Conservation (phyloP, 2,329 filamentous ascomycete genomes). For the Fusarium fujikuroi region DNA sequence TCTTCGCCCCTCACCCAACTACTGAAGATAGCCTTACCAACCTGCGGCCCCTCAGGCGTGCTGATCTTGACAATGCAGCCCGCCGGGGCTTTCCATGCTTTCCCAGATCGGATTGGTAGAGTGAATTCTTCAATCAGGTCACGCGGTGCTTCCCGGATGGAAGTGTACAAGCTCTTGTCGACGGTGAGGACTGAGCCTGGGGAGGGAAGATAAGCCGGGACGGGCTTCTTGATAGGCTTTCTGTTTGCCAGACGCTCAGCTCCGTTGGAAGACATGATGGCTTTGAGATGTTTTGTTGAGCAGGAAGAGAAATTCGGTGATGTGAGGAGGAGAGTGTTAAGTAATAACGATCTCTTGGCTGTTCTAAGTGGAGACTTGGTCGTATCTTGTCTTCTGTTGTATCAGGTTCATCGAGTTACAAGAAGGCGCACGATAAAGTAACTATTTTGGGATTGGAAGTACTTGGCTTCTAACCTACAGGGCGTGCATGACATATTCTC, state of each 20-base stretch:
- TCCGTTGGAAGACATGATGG: constrained; percentile 39
- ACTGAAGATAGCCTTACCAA: constrained; percentile 56
- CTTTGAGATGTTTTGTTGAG: not conserved
- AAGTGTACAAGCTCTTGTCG: constrained; percentile 64
- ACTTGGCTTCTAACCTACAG: accelerated
- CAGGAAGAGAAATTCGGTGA: not conserved
- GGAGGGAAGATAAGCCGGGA: constrained; percentile 60
- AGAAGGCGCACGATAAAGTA: not conserved
- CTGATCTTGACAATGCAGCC: constrained; percentile 78
- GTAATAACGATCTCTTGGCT: not conserved
- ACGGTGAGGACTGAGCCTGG: constrained; percentile 57
- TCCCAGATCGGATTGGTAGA: constrained; percentile 78
- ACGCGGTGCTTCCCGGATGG: constrained; percentile 64
- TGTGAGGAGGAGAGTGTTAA: constrained; percentile 8
- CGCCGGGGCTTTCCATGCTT: constrained; percentile 76
- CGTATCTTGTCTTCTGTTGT: not conserved
- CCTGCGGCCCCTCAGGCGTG: constrained; percentile 81
- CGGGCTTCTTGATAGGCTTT: constrained; percentile 58
- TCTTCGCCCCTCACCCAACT: not conserved
- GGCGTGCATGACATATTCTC: not conserved
- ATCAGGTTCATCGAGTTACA: not conserved
- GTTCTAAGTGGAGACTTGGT: constrained; percentile 11
- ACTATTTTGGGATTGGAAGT: not conserved
- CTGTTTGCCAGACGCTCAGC: constrained; percentile 55
- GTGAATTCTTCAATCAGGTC: constrained; percentile 63